Percentiles rank a stretch among this genome's conserved stretches.
These are phyloP conservation scores for Cajanus cajan DNA, from an alignment of 306 rosid species.

Conservation along the genomic window DNA sequence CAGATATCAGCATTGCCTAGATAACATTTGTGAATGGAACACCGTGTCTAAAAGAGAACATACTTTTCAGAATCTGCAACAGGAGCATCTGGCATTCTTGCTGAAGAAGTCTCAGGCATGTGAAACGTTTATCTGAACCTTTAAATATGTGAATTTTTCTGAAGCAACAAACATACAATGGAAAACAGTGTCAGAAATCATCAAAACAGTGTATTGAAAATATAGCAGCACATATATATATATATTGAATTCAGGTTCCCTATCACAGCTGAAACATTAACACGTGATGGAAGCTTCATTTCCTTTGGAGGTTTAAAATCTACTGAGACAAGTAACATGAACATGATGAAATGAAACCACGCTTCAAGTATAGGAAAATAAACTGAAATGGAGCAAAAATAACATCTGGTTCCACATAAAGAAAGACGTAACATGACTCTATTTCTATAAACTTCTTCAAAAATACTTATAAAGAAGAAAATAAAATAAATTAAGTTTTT, in stretches of 20 bases:
- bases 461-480: no score
- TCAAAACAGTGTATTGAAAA: constrained; percentile 17
- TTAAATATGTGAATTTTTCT: constrained; percentile 1
- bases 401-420: background rate
- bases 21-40: no score
- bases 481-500: no score
- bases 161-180: constrained; percentile 33
- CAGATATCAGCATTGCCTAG: constrained; percentile 2
- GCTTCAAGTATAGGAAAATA: background rate
- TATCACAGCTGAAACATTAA: background rate
- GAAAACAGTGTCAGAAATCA: constrained; percentile 21
- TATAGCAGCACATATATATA: background rate
- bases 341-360: background rate
- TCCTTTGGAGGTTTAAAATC: no score
- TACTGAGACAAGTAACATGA: no score
- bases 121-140: constrained; percentile 20
- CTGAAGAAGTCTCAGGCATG: constrained; percentile 13
- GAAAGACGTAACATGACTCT: no score
- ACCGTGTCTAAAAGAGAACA: constrained; percentile 15
- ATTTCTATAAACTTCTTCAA: no score
- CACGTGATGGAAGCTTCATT: no score
- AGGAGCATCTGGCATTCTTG: constrained; percentile 51
- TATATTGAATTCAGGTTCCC: no score
- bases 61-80: constrained; percentile 44
- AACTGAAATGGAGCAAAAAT: background rate